These are phyloP conservation scores for Rostrohypoxylon terebratum DNA, from an alignment of 495 filamentous ascomycete genomes.

Conservation along the genomic window DNA sequence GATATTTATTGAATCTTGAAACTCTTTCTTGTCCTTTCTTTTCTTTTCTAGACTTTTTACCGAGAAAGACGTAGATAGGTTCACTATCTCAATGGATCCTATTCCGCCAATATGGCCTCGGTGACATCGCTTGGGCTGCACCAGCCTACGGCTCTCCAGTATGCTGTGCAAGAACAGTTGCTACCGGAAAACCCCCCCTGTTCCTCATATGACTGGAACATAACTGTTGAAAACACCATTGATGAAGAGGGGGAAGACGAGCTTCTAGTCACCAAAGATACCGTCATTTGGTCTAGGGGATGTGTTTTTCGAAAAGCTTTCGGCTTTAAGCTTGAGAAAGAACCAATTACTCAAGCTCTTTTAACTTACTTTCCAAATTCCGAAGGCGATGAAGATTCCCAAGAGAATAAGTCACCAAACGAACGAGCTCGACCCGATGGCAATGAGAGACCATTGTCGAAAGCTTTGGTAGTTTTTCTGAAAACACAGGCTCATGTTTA, in stretches of 20 bases:
- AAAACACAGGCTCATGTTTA: constrained; percentile 94
- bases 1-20: too few species aligned
- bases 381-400: constrained; percentile 52
- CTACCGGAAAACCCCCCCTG: constrained; percentile 75
- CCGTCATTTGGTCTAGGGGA: constrained; percentile 92
- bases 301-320: constrained; percentile 88
- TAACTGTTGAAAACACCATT: constrained; percentile 56
- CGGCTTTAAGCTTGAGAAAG: constrained; percentile 85
- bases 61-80: background rate
- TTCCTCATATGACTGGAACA: constrained; percentile 80
- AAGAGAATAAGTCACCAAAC: constrained; percentile 15
- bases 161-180: constrained; percentile 84
- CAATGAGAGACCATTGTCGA: constrained; percentile 56
- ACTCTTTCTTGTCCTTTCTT: too few species aligned
- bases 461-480: constrained; percentile 89
- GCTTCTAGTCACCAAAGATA: constrained; percentile 81
- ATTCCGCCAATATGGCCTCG: constrained; percentile 74
- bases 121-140: constrained; percentile 90
- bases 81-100: constrained; percentile 37
- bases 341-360: constrained; percentile 83
- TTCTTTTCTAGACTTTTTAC: constrained; percentile 5
- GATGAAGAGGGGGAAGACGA: constrained; percentile 76
- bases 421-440: constrained; percentile 24
- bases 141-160: constrained; percentile 81
- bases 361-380: constrained; percentile 81